A percentile compares a stretch with the other conserved stretches of the same genome.
Evolutionary conservation across 208 protist genomes (phyloP).

Genomic region (Angomonas ambiguus): DNA sequence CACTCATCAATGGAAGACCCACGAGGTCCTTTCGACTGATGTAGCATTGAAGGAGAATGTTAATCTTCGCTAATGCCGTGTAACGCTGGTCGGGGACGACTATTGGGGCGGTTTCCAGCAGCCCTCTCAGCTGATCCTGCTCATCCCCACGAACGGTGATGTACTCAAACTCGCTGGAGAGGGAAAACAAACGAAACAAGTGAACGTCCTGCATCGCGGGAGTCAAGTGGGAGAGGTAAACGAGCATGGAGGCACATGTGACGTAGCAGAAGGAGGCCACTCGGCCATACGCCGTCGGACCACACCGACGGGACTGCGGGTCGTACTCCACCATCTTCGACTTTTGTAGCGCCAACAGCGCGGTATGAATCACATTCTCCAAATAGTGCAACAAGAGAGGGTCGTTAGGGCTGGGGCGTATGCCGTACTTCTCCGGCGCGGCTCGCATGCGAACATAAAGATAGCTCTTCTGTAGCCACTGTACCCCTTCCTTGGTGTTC

Average conservation of each 20-base stretch:
- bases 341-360: constrained; percentile 88
- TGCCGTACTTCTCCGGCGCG: constrained; percentile 94
- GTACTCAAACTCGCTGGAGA: constrained; percentile 97
- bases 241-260: constrained; percentile 91
- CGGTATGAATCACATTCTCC: constrained; percentile 94
- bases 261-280: constrained; percentile 99
- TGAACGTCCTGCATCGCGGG: constrained; percentile 97
- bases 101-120: constrained; percentile 96
- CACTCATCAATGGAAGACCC: constrained; percentile 97
- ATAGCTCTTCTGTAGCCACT: constrained; percentile 98
- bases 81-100: constrained; percentile 96
- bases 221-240: constrained; percentile 94
- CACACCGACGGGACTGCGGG: constrained; percentile 75
- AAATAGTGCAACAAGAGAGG: constrained; percentile 81
- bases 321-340: constrained; percentile 94
- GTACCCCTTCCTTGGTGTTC: constrained; percentile 91
- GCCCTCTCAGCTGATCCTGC: constrained; percentile 94
- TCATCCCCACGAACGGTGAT: constrained; percentile 98
- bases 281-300: constrained; percentile 95
- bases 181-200: constrained; percentile 95
- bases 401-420: constrained; percentile 77
- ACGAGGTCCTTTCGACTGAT: constrained; percentile 96
- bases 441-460: constrained; percentile 98
- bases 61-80: constrained; percentile 97
- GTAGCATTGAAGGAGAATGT: constrained; percentile 99